Base-by-base conservation (phyloP, 208 protist species). In the Phytomonas serpens region DNA sequence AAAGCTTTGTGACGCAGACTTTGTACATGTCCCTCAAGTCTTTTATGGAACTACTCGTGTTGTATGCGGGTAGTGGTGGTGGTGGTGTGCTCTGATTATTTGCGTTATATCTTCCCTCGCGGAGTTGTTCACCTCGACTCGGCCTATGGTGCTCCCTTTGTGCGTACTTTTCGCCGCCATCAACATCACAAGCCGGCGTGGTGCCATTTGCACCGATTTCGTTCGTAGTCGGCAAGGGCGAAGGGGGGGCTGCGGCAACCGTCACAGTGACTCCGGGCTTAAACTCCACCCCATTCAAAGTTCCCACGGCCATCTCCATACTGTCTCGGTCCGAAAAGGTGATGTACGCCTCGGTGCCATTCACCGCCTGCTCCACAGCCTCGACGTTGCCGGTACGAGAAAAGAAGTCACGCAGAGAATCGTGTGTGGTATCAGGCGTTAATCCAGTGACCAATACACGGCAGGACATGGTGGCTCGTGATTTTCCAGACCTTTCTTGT, bases 371-470 rank as follows among this genome's bases (percentile, higher is more conserved):
- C 42, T 64, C 70, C 72, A 89, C 86, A 30, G 62, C 65, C 19
- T 75, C 71, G 29, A 92, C 81, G 23, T 79, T 68, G 67, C 89
- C 89, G 34, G 84, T 76, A 63, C 83, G 85, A 32, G 68, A 79
- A 73, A 94, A 92, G 70, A 90, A 92, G 19, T 89, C 87, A 13
- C 77, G 77, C 34, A 94, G 66, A 62, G 79, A 76, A 6, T 90
- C 85, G 64, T 88, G 78, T 19, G 68, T 77, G 34, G 73, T 76
- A 16, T 76, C 74, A 68, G 81, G 71, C 10, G 85, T 80, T 67
- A 93, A 67, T 5, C 85, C 83, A 13, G 65, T 64, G 2, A 93
- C 84, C 69, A 72, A 82, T 47, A 83, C 76, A 27, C 64, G 76
- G 68, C 30, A 42, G 36, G 65, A 73, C 71, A 77, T 83, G 47